A percentile compares a stretch with the other conserved stretches of the same genome.
phyloP scores from a whole-genome alignment of 768 basidiomycete genomes.

The Pleurotus citrinopileatus region DNA sequence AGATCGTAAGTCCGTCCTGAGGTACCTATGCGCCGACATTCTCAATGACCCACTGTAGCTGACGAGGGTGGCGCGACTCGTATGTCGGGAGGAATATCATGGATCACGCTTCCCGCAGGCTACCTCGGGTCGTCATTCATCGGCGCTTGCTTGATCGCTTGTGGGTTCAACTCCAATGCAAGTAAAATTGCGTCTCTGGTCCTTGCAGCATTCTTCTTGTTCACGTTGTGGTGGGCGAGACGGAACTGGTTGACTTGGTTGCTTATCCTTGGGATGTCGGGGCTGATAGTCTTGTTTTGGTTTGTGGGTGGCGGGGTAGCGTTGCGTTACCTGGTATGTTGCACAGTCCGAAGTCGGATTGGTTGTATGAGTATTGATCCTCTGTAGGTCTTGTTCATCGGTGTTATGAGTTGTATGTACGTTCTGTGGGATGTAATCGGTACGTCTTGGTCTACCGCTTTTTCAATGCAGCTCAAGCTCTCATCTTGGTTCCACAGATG shows the following conservation, averaged over 20 bases:
- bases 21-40: not conserved
- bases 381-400: slow-evolving; percentile 74
- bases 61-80: slow-evolving; percentile 86
- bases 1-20: slow-evolving; percentile 59
- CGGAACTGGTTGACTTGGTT: slow-evolving; percentile 78
- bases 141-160: slow-evolving; percentile 83
- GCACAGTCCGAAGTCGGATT: not conserved
- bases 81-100: slow-evolving; percentile 84
- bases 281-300: slow-evolving; percentile 80
- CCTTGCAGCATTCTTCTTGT: slow-evolving; percentile 80
- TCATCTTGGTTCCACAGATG: slow-evolving; percentile 46
- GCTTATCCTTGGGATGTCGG: slow-evolving; percentile 76
- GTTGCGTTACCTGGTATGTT: slow-evolving; percentile 69
- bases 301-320: slow-evolving; percentile 74
- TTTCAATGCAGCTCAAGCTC: not conserved
- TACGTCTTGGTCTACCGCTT: slow-evolving; percentile 15
- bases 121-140: slow-evolving; percentile 86
- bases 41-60: slow-evolving; percentile 40
- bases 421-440: slow-evolving; percentile 88
- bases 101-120: slow-evolving; percentile 78
- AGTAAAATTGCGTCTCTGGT: slow-evolving; percentile 81
- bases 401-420: slow-evolving; percentile 85
- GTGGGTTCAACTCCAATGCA: slow-evolving; percentile 86
- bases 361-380: not conserved
- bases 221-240: slow-evolving; percentile 88